phyloP scores from a whole-genome alignment of 345 rosid species.

The Turritis glabra region DNA sequence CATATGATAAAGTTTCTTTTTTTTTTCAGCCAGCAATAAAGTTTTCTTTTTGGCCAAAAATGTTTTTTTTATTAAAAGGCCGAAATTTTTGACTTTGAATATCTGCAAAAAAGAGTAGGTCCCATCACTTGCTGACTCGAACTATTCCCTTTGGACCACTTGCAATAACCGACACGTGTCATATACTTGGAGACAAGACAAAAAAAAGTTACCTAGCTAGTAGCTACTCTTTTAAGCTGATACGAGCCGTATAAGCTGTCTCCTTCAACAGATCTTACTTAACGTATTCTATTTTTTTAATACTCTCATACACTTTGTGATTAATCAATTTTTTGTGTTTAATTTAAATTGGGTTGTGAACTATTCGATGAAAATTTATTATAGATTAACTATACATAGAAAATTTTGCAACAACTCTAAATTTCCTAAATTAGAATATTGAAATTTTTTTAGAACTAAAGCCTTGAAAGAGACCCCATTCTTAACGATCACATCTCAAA shows the following conservation, averaged over 20 bases:
- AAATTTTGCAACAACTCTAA: not conserved
- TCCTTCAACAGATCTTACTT: constrained; percentile 16
- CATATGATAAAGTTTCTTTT: constrained; percentile 22
- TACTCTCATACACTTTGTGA: not conserved
- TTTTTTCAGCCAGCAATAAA: constrained; percentile 24
- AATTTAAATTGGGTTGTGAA: not conserved
- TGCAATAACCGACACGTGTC: constrained; percentile 38
- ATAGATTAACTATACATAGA: not conserved
- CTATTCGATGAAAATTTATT: not conserved
- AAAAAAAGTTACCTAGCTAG: not conserved
- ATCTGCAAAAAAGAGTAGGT: constrained; percentile 31
- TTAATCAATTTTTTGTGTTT: not conserved
- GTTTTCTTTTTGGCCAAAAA: constrained; percentile 24
- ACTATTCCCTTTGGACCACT: constrained; percentile 41
- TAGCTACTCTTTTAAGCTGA: constrained; percentile 26
- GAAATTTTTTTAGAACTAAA: not conserved
- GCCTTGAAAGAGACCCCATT: constrained; percentile 23
- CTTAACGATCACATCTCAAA: constrained; percentile 16
- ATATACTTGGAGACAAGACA: not conserved
- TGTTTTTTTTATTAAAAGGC: constrained; percentile 26
- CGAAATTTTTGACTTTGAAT: constrained; percentile 41
- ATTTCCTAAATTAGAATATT: not conserved
- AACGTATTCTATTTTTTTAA: not conserved
- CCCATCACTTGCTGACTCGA: constrained; percentile 34
- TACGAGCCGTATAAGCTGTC: constrained; percentile 33